Base-by-base conservation (phyloP, 2,329 filamentous ascomycete genomes). In the Raffaelea arxii region DNA sequence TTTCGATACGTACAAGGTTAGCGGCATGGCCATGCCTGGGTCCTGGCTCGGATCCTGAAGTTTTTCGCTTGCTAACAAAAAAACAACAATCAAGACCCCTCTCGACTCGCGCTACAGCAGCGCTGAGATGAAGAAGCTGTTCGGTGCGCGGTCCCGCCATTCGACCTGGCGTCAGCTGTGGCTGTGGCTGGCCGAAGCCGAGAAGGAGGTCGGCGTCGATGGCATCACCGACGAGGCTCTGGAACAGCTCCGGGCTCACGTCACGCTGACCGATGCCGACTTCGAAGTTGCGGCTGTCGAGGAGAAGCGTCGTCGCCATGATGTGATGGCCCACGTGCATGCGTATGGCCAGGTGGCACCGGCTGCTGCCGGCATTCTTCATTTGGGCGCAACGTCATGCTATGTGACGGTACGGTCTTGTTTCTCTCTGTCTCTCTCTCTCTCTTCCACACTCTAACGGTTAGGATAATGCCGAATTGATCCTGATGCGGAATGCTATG, bases 161-260 rank as follows among this genome's bases (percentile, higher is more conserved):
- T 82, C 78, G 37, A 88, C 80, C 46, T 94, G 88, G 88, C 80
- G 89, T 53, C 75, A 86, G 62, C 78, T 95, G 18, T 96, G 90
- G 90, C 70, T 91, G 39, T 81, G 75, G 66, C 82, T 95, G 11
- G 89, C 89, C 22, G 83, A 94, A 70, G 73, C 77, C 10, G 84
- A 95, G 70, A 82, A 81, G 62, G 84, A 90, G 63, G 75, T 94
- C 2, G 88, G 88, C 3, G 76, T 94, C 41, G 69, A 76, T 9
- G 61, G 67, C 39, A 90, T 95, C 60, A 80, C 77, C 14, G 64
- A 75, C 19, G 79, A 91, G 57, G 89, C 89, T 9, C 70, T 96
- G 44, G 74, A 81, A 49, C 77, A 89, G 64, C 85, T 95, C 77
- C 73, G 76, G 53, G 75, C 78, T n/a, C 74, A 90, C 50, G 69